phyloP scores from a whole-genome alignment of 768 basidiomycete species.

The Sporobolomyces phaffii region DNA sequence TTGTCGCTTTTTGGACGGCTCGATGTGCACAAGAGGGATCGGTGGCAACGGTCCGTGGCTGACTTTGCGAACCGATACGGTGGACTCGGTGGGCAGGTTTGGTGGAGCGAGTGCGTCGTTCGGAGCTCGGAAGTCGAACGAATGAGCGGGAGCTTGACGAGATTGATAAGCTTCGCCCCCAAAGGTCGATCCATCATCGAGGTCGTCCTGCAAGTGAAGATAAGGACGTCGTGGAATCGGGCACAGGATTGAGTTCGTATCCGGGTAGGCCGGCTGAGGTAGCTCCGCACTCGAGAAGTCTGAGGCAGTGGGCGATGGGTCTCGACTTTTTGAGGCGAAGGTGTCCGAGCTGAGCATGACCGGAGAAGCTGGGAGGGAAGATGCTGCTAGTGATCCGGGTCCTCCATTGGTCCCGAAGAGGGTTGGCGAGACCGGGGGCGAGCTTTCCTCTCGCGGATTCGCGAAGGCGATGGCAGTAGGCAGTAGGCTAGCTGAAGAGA shows the following conservation, averaged over 20 bases:
- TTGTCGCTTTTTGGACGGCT: neutral
- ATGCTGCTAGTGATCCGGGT: conserved; percentile 5
- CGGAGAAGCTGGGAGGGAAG: neutral
- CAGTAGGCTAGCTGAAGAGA: no score
- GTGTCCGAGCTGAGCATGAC: neutral
- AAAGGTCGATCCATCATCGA: no score
- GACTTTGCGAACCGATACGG: neutral
- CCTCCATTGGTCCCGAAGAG: conserved; percentile 2
- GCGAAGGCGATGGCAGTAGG: neutral
- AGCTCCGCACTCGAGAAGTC: no score
- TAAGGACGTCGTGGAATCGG: no score
- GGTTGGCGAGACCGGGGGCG: neutral
- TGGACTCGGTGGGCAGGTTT: fast-evolving
- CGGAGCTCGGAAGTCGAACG: conserved; percentile 19
- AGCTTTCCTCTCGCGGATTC: neutral
- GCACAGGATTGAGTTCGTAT: no score
- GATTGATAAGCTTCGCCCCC: no score
- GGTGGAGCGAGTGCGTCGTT: no score
- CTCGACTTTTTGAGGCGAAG: neutral
- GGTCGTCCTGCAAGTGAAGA: no score
- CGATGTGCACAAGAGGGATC: conserved; percentile 16
- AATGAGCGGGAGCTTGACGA: no score
- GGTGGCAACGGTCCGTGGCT: conserved; percentile 24
- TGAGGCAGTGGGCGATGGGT: neutral
- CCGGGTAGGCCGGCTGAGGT: no score